These are phyloP conservation scores for Catenaria anguillulae DNA, from an alignment of 371 early-diverging fungal species.

Conservation along the genomic window DNA sequence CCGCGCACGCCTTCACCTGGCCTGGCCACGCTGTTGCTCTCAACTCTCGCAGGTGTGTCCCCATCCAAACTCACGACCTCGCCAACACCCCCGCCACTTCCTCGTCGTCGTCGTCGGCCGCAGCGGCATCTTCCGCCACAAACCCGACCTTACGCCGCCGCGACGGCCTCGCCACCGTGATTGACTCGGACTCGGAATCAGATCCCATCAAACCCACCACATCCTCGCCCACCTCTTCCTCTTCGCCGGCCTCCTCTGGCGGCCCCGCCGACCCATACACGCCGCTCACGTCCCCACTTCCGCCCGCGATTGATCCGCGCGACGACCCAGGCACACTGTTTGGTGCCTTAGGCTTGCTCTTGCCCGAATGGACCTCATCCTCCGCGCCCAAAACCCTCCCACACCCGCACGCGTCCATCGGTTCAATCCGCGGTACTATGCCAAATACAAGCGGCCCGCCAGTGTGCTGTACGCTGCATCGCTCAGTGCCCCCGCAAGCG, in stretches of 20 bases:
- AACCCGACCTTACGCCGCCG: too few relatives aligned
- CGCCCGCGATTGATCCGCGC: slow-evolving; percentile 12
- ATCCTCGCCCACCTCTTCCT: too few relatives aligned
- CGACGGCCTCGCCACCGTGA: neutral
- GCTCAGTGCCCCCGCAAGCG: neutral
- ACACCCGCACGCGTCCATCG: neutral
- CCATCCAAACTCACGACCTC: too few relatives aligned
- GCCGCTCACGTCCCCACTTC: slow-evolving; percentile 7
- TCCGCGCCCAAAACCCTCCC: neutral
- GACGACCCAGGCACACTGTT: neutral
- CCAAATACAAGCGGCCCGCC: neutral
- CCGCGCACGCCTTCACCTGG: neutral
- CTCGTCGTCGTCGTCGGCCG: neutral
- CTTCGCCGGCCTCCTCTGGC: too few relatives aligned
- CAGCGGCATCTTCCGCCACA: slow-evolving; percentile 1
- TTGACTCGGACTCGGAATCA: neutral
- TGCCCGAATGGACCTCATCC: neutral
- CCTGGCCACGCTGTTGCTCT: neutral
- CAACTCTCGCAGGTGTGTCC: too few relatives aligned
- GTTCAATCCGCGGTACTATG: neutral
- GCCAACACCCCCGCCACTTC: neutral
- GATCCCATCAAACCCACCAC: too few relatives aligned
- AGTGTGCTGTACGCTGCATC: neutral
- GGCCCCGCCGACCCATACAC: too few relatives aligned
- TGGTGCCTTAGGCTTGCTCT: neutral